A percentile compares a stretch with the other conserved stretches of the same genome.
phyloP scores from a whole-genome alignment of 768 basidiomycete species.

The Dioszegia aurantiaca region DNA sequence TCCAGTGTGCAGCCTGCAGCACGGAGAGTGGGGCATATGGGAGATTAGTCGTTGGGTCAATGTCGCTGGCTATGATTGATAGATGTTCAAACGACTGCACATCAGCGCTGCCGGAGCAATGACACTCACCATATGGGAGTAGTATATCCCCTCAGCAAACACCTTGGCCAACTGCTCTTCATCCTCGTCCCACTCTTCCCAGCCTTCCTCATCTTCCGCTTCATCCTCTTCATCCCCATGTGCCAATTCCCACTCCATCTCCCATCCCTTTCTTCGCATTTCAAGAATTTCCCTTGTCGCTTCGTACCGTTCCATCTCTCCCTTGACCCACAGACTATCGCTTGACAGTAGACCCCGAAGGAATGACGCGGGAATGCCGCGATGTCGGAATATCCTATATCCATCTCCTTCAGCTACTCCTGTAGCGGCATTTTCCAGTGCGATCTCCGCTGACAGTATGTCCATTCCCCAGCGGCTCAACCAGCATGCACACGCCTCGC shows the following conservation, averaged over 20 bases:
- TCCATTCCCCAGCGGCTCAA: conserved; percentile 79
- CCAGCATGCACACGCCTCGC: conserved; percentile 85
- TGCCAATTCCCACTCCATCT: conserved; percentile 25
- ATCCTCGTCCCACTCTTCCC: conserved; percentile 47
- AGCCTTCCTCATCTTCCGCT: conserved; percentile 20
- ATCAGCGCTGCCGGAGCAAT: background rate
- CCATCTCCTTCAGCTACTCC: background rate
- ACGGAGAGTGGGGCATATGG: conserved; percentile 67
- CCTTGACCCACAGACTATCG: conserved; percentile 71
- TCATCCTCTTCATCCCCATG: conserved; percentile 10
- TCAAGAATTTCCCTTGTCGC: conserved; percentile 74
- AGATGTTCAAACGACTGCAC: conserved; percentile 69
- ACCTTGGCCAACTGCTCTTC: conserved; percentile 68
- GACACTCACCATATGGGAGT: conserved; percentile 72
- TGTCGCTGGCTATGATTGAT: conserved; percentile 67
- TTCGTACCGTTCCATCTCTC: conserved; percentile 74
- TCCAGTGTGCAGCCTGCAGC: conserved; percentile 78
- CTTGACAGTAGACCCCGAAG: conserved; percentile 69
- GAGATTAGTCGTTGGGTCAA: conserved; percentile 67
- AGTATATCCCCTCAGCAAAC: conserved; percentile 76
- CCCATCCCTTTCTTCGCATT: conserved; percentile 52
- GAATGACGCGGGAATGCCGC: conserved; percentile 72
- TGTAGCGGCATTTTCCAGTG: background rate
- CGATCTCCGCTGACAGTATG: conserved; percentile 66
- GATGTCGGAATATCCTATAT: conserved; percentile 64